A percentile compares a stretch with the other conserved stretches of the same genome.
Conservation (phyloP, 1,139 yeast species). For the Hemisphaericaspora lyxosophila region DNA sequence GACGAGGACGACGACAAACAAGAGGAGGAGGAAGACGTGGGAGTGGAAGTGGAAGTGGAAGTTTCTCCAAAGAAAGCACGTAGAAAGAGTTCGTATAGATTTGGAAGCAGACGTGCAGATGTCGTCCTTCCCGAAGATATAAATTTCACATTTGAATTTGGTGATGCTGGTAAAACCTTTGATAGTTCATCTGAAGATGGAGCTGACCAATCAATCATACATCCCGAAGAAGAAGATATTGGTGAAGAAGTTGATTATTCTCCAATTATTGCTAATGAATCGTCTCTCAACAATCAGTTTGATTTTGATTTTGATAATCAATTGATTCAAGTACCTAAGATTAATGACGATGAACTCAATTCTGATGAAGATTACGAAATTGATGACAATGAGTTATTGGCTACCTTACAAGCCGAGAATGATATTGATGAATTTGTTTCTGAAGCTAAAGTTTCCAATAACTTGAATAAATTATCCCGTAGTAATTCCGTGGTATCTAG, state of each 20-base stretch:
- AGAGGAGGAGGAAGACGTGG: conserved; percentile 12
- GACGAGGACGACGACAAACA: conserved; percentile 3
- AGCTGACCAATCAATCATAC: conserved; percentile 5
- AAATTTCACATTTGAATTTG: conserved; percentile 60
- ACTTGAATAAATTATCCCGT: conserved; percentile 12
- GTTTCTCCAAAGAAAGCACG: conserved; percentile 1
- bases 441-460: conserved; percentile 5
- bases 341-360: conserved; percentile 52
- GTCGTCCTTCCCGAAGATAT: conserved; percentile 50
- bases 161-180: conserved; percentile 21
- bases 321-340: conserved; percentile 48
- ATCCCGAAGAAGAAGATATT: conserved; percentile 54
- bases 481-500: conserved; percentile 48
- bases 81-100: conserved; percentile 26
- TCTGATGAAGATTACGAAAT: conserved; percentile 72
- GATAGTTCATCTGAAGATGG: conserved; percentile 12
- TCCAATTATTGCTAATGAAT: conserved; percentile 12
- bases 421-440: conserved; percentile 48
- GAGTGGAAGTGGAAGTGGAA: conserved; percentile 9
- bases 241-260: conserved; percentile 57
- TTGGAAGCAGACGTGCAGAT: conserved; percentile 40
- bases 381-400: conserved; percentile 69
- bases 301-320: conserved; percentile 42
- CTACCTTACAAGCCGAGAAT: conserved; percentile 66
- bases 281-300: conserved; percentile 20